Base-by-base conservation (phyloP, 2,329 filamentous ascomycete species). In the Grosmannia huntii region DNA sequence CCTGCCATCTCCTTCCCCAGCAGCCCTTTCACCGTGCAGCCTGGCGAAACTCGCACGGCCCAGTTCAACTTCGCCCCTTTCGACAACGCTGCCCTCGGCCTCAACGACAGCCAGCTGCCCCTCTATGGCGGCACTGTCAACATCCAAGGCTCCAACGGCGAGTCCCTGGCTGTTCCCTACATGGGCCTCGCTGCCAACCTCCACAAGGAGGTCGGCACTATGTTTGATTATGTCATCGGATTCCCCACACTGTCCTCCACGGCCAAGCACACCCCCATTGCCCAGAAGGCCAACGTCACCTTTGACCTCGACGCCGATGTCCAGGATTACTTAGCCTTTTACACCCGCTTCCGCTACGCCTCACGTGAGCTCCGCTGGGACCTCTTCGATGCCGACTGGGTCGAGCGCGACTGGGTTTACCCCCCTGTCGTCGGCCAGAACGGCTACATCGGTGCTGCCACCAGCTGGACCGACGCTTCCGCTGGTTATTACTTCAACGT, bases 51-150 rank as follows among this genome's bases (percentile, higher is more conserved):
- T 38, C 64, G 61, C 49, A 58, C 58, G 36, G 64, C 64, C 44
- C 27, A 66, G 62, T 23, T 69, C 60, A 61, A 62, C 50, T 67
- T 70, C 55, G 61, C 59, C 9, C 64, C 63, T 10, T 66, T 67
- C 11, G 28, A 60, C 14, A 23, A 11, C n/a, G 52, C 28, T 31
- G 59, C 57, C 12, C 55, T 50, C 44, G 54, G 48, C 2, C 52
- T 58, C 4, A 64, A 70, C 57, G 33, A 65, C 4, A 60, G 61
- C 6, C 63, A 61, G 33, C 36, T 57, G 27, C 56, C 56, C 7
- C 36, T 71, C 16, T 72, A 71, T 57, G 68, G 68, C 54, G 70
- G 70, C 53, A 68, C 67, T 59, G 64, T 71, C 27, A 60, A 68
- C 19, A 62, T 71, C 52, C 63, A 64, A 11, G 65, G 65, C 27